Base-by-base conservation (phyloP, 2,329 filamentous ascomycete genomes). In the Ascochyta fabae region DNA sequence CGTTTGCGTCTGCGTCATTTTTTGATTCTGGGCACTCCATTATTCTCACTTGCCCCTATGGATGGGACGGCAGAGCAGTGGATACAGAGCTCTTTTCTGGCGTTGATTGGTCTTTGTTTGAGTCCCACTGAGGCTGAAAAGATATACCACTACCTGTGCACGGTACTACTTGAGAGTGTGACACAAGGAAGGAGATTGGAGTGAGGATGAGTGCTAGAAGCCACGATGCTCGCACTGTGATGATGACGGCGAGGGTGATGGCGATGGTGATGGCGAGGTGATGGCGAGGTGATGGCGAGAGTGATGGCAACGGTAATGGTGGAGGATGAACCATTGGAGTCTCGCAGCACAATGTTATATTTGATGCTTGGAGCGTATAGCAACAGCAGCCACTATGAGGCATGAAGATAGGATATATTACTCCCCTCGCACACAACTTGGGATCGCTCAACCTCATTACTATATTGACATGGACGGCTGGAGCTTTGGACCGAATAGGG, bases 1-100 rank as follows among this genome's bases (percentile, higher is more conserved):
- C 66, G 69, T 71, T 68, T 56, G 56, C 62, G 61, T 60, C 59
- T 57, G 58, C 68, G 62, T 71, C 70, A 69, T 67, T 49, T 65
- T 19, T 65, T 69, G 63, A 64, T 60, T 65, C 64, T 58, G 59
- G 56, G 51, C 57, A 61, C 56, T 58, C 53, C 53, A 26, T 39
- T 44, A 43, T 56, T 56, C 58, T 61, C 48, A 51, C 46, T 48
- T 39, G 22, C 51, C 52, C 46, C n/a, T 45, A 42, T 48, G 56
- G 44, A 52, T 27, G 39, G 48, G 39, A 24, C 23, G 38, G 52
- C 52, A 58, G 47, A 59, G 45, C 54, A 48, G 39, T 61, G 57
- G 60, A 61, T 59, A 55, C 29, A 53, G 35, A 53, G 54, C 27
- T 53, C 48, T 34, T 40, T 35, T 47, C 54, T 49, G 47, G 44